These are phyloP conservation scores for Alternaria triticina DNA, from an alignment of 2,329 filamentous ascomycete genomes.

Conservation along the genomic window DNA sequence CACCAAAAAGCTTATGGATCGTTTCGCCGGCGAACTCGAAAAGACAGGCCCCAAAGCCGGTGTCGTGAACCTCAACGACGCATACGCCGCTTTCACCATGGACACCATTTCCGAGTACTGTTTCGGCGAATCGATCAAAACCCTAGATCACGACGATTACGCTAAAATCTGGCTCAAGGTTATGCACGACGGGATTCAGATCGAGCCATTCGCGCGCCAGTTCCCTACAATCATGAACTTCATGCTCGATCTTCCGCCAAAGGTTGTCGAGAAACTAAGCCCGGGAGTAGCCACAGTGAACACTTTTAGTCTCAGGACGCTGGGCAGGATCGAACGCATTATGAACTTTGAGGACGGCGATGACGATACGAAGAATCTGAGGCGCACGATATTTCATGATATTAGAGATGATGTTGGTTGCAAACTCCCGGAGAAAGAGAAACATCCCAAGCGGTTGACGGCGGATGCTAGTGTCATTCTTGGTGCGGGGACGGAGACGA, in stretches of 20 bases:
- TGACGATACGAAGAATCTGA: not conserved
- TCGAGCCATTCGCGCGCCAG: not conserved
- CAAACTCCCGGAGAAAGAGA: conserved; percentile 19
- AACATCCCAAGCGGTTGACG: conserved; percentile 23
- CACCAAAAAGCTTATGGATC: not conserved
- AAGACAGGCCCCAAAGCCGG: not conserved
- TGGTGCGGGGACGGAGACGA: conserved; percentile 43
- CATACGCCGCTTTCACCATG: conserved; percentile 17
- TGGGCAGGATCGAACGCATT: not conserved
- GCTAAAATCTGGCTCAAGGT: conserved; percentile 1
- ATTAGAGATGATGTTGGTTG: conserved; percentile 9
- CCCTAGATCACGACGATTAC: not conserved
- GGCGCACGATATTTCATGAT: not conserved
- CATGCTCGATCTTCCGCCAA: not conserved
- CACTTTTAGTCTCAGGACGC: not conserved
- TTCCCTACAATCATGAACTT: not conserved
- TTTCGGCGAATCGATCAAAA: conserved; percentile 9
- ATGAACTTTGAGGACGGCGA: not conserved
- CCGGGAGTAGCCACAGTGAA: not conserved
- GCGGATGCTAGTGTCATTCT: conserved; percentile 40
- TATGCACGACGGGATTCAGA: not conserved
- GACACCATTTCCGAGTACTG: conserved; percentile 21
- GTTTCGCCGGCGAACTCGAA: not conserved
- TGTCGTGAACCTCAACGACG: conserved; percentile 9
- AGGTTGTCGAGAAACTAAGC: not conserved